Percentiles rank a stretch among this genome's conserved stretches.
These are phyloP conservation scores for Alternaria arborescens DNA, from an alignment of 2,329 filamentous ascomycete species.

Conservation along the genomic window DNA sequence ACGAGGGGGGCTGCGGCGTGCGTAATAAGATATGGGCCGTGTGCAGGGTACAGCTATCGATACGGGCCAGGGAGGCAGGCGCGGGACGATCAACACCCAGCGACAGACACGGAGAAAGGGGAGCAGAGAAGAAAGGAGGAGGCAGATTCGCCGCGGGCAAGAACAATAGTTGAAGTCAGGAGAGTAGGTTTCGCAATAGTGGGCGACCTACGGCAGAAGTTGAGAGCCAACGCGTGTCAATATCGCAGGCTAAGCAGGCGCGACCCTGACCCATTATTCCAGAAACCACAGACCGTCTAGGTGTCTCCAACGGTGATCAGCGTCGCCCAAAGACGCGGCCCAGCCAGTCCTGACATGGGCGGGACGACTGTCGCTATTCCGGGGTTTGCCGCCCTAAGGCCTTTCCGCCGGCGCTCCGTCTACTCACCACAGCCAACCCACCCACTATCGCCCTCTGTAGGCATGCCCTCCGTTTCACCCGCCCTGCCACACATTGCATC, in stretches of 20 bases:
- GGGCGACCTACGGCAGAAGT: slow-evolving; percentile 9
- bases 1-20: slow-evolving; percentile 21
- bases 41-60: slow-evolving; percentile 29
- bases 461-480: slow-evolving; percentile 23
- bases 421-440: slow-evolving; percentile 11
- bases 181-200: slow-evolving; percentile 10
- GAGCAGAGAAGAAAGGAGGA: not conserved
- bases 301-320: slow-evolving; percentile 14
- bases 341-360: slow-evolving; percentile 7
- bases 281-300: slow-evolving; percentile 10
- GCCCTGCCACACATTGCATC: slow-evolving; percentile 6
- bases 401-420: slow-evolving; percentile 10
- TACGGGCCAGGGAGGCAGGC: slow-evolving; percentile 25
- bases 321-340: slow-evolving; percentile 4
- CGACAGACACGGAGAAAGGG: slow-evolving; percentile 1
- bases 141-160: not conserved
- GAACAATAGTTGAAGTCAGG: not conserved
- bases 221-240: slow-evolving; percentile 19
- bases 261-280: slow-evolving; percentile 20
- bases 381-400: slow-evolving; percentile 11
- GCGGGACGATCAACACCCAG: slow-evolving; percentile 13
- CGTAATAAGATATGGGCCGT: slow-evolving; percentile 26
- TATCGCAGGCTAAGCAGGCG: slow-evolving; percentile 4
- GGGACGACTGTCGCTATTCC: slow-evolving; percentile 7
- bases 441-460: slow-evolving; percentile 4